Evolutionary conservation across 164 flowering plant genomes (phyloP).

Genomic region (Cinnamomum chago): DNA sequence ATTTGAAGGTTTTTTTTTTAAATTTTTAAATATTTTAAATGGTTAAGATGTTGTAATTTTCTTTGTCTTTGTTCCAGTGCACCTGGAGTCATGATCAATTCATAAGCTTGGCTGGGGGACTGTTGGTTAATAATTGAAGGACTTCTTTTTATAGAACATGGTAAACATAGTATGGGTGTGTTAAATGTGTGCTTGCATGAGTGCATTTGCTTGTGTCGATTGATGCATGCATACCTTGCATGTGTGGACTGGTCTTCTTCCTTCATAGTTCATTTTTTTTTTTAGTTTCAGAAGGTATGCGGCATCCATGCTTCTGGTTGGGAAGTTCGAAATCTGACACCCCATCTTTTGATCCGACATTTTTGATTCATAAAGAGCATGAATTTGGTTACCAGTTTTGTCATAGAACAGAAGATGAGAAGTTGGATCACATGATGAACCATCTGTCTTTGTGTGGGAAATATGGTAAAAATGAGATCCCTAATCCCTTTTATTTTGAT

Average conservation of each 20-base stretch:
- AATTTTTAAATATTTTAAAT: too few relatives aligned
- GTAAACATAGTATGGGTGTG: neutral
- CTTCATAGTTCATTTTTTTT: neutral
- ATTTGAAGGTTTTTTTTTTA: too few relatives aligned
- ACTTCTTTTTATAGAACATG: neutral
- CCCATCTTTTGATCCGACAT: conserved; percentile 2
- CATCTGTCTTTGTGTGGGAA: neutral
- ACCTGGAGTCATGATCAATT: neutral
- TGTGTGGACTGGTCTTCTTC: neutral
- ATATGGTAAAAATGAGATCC: conserved; percentile 6
- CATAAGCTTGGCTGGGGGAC: neutral
- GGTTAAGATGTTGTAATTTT: neutral
- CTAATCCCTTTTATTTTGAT: neutral
- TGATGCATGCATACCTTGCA: neutral
- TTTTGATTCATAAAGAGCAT: conserved; percentile 7
- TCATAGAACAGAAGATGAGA: conserved; percentile 1
- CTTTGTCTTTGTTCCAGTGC: neutral
- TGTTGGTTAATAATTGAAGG: neutral
- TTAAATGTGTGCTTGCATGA: neutral
- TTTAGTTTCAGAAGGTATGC: neutral
- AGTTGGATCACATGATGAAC: conserved; percentile 12
- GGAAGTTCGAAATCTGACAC: neutral
- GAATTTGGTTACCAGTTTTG: neutral
- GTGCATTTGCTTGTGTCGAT: neutral
- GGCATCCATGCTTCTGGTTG: neutral